phyloP scores from a whole-genome alignment of 371 early-diverging fungal genomes.

The Apophysomyces trapeziformis region DNA sequence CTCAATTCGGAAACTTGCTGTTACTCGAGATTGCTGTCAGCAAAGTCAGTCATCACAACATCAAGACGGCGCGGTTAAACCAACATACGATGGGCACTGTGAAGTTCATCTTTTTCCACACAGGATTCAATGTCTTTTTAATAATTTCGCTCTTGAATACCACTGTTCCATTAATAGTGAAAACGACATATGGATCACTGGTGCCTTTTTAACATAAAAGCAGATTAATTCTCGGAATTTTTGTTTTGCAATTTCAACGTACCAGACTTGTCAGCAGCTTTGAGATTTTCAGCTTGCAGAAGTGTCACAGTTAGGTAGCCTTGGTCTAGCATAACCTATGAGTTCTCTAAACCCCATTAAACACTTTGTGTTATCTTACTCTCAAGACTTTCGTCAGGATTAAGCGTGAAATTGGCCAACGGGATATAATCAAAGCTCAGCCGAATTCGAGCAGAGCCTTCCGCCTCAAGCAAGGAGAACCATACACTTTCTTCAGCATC shows the following conservation, averaged over 20 bases:
- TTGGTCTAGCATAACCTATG: constrained; percentile 36
- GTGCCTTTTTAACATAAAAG: constrained; percentile 42
- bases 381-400: constrained; percentile 64
- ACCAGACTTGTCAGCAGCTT: constrained; percentile 57
- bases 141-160: constrained; percentile 77
- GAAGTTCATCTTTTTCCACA: constrained; percentile 77
- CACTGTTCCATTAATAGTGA: constrained; percentile 77
- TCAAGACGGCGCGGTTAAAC: not conserved
- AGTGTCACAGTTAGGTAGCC: constrained; percentile 53
- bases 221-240: not conserved
- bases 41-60: constrained; percentile 10
- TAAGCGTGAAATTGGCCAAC: constrained; percentile 44
- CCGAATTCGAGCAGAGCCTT: constrained; percentile 44
- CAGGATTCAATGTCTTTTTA: constrained; percentile 85
- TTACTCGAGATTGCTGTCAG: constrained; percentile 53
- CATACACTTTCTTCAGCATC: constrained; percentile 43
- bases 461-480: constrained; percentile 38
- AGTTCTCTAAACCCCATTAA: too few species aligned
- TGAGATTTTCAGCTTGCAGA: constrained; percentile 50
- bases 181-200: constrained; percentile 84
- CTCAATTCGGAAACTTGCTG: constrained; percentile 69
- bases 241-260: constrained; percentile 2
- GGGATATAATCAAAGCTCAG: constrained; percentile 61
- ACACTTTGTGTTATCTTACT: constrained; percentile 34
- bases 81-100: constrained; percentile 67